phyloP scores from a whole-genome alignment of 805 yeast species.

The Monosporozyma siamensis region DNA sequence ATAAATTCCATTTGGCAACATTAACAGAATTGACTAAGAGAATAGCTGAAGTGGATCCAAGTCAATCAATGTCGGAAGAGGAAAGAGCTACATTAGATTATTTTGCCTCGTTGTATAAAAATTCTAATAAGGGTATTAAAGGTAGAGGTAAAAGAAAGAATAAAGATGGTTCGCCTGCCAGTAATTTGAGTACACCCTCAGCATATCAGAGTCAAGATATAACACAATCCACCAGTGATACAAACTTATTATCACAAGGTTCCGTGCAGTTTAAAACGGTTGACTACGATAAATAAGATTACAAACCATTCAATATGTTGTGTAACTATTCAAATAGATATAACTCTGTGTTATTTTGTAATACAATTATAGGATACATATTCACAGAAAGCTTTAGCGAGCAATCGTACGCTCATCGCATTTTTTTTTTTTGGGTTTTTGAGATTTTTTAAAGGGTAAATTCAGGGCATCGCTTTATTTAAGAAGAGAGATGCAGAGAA shows the following conservation, averaged over 20 bases:
- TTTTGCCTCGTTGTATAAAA: slow-evolving; percentile 74
- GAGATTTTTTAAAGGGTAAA: too few species aligned
- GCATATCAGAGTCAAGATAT: background rate
- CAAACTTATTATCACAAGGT: slow-evolving; percentile 3
- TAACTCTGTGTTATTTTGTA: too few species aligned
- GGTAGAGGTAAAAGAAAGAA: slow-evolving; percentile 8
- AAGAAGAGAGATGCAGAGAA: too few species aligned
- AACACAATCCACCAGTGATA: background rate
- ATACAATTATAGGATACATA: too few species aligned
- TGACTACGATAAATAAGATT: slow-evolving; percentile 1
- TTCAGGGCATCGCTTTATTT: too few species aligned
- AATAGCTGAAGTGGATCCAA: slow-evolving; percentile 52
- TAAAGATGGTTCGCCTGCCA: background rate
- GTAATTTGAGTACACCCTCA: background rate
- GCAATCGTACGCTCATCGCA: too few species aligned
- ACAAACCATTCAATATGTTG: background rate
- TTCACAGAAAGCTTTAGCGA: too few species aligned
- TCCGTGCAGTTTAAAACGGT: slow-evolving; percentile 5
- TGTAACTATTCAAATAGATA: too few species aligned
- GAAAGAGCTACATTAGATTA: slow-evolving; percentile 68
- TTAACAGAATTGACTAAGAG: slow-evolving; percentile 56
- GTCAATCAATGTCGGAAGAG: slow-evolving; percentile 40
- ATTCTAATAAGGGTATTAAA: slow-evolving; percentile 68
- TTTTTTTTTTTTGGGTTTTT: too few species aligned
- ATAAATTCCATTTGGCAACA: slow-evolving; percentile 70